These are phyloP conservation scores for Magnolia changhungtana DNA, from an alignment of 164 flowering plant species.

Conservation along the genomic window DNA sequence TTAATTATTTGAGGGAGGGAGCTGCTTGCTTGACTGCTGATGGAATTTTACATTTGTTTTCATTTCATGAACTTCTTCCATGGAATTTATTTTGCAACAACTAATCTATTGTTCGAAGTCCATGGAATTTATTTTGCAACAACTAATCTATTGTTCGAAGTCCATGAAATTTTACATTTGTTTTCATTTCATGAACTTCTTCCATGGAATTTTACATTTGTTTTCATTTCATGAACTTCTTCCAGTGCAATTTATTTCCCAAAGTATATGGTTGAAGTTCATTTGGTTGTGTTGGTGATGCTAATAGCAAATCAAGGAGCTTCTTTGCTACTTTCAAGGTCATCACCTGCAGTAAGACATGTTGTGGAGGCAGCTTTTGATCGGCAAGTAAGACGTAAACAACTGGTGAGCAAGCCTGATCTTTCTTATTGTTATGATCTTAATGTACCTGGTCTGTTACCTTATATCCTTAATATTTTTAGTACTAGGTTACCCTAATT, in stretches of 20 bases:
- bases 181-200: no score
- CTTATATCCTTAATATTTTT: background rate
- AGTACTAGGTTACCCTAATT: background rate
- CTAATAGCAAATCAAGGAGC: conserved; percentile 69
- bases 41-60: background rate
- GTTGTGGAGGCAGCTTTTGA: conserved; percentile 70
- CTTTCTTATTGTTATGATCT: no score
- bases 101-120: no score
- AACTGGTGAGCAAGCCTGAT: conserved; percentile 55
- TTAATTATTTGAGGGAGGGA: background rate
- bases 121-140: no score
- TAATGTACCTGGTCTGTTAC: background rate
- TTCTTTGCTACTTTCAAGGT: conserved; percentile 47
- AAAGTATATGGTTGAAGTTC: background rate
- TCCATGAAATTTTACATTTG: no score
- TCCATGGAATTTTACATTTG: no score
- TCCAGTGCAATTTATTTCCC: background rate
- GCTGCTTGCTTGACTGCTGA: background rate
- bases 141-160: no score
- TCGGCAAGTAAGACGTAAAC: conserved; percentile 60
- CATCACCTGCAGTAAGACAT: conserved; percentile 57
- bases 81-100: background rate
- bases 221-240: no score
- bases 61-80: background rate
- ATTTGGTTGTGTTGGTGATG: conserved; percentile 10